Evolutionary conservation across 1,284 basidiomycete genomes (phyloP), one percentile per base, ranked within the genome.

Genomic region (Hypsizygus ulmarius): DNA sequence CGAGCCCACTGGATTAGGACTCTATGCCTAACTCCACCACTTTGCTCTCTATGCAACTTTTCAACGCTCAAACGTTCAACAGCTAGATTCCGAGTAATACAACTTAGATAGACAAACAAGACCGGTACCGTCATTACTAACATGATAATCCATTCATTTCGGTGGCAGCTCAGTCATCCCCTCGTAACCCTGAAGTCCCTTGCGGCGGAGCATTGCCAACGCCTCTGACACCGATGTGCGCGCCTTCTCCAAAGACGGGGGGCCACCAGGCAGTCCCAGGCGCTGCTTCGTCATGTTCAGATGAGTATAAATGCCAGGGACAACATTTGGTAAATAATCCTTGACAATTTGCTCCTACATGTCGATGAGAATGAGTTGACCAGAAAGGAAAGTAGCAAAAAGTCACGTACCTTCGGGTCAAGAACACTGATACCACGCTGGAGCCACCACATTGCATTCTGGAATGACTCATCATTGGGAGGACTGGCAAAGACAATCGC

Each of bases 391-490:
- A 51, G 16, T 45, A 25, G 49, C 12, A 14, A 36, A 29, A 9
- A 38, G 12, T 18, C 28, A 71, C 77, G 28, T 63, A 86, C 86
- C 57, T 81, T 82, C 46, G 87, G 82, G 61, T 86, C 85, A 52
- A 91, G 73, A 34, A 82, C 72, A 14, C 75, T 71, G 4, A 86
- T 71, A 29, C 84, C 75, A 47, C 88, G 82, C 61, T 90, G 87
- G 56, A 91, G 67, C 88, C 88, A 91, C 87, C 89, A 90, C 47
- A 91, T 68, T 5, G 83, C 79, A 12, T 78, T 79, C 67, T 89
- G 89, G 75, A 90, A 90, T 5, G 77, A 68, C 58, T 91, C 89
- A 51, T 90, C 88, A 38, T 76, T 75, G 6, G 88, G 84, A 14
- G 84, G 77, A 4, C 78, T 82, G 62, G 90, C 87, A 43, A 83